A percentile compares a stretch with the other conserved stretches of the same genome.
These are phyloP conservation scores for Dactylellina drechsleri DNA, from an alignment of 2,329 filamentous ascomycete species.

Conservation along the genomic window DNA sequence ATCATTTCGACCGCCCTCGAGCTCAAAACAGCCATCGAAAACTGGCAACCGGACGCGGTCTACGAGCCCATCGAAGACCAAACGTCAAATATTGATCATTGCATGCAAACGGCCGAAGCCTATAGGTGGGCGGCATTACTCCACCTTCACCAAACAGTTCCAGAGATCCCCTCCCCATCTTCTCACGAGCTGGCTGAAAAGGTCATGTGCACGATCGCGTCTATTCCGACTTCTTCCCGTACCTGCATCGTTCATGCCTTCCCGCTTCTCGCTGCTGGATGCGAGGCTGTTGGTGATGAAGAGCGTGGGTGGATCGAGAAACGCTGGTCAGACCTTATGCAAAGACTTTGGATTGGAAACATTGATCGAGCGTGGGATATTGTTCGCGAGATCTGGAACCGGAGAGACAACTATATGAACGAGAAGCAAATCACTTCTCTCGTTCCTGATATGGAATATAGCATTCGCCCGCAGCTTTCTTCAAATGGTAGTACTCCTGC, in stretches of 20 bases:
- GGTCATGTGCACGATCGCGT: slow-evolving; percentile 71
- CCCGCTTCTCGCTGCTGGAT: slow-evolving; percentile 74
- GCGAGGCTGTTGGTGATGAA: slow-evolving; percentile 70
- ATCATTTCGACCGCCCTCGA: slow-evolving; percentile 71
- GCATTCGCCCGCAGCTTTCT: slow-evolving; percentile 57
- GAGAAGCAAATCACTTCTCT: slow-evolving; percentile 56
- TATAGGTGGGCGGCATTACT: slow-evolving; percentile 74
- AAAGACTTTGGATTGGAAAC: slow-evolving; percentile 73
- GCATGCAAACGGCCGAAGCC: slow-evolving; percentile 72
- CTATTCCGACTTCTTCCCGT: slow-evolving; percentile 71
- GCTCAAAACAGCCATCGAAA: slow-evolving; percentile 70
- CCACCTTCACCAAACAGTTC: slow-evolving; percentile 74
- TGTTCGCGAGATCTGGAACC: slow-evolving; percentile 73
- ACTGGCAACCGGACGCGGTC: slow-evolving; percentile 69
- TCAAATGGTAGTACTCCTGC: slow-evolving; percentile 47
- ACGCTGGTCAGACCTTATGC: slow-evolving; percentile 71
- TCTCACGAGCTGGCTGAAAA: slow-evolving; percentile 71
- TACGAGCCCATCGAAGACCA: slow-evolving; percentile 73
- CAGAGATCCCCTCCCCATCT: slow-evolving; percentile 72
- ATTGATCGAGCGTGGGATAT: slow-evolving; percentile 74
- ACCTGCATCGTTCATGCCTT: slow-evolving; percentile 76
- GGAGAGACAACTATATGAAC: slow-evolving; percentile 66
- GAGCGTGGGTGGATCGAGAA: slow-evolving; percentile 73
- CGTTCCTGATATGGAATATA: slow-evolving; percentile 62
- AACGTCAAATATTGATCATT: slow-evolving; percentile 70